Base-by-base conservation (phyloP, 106 monocot genomes). In the Narthecium ossifragum region DNA sequence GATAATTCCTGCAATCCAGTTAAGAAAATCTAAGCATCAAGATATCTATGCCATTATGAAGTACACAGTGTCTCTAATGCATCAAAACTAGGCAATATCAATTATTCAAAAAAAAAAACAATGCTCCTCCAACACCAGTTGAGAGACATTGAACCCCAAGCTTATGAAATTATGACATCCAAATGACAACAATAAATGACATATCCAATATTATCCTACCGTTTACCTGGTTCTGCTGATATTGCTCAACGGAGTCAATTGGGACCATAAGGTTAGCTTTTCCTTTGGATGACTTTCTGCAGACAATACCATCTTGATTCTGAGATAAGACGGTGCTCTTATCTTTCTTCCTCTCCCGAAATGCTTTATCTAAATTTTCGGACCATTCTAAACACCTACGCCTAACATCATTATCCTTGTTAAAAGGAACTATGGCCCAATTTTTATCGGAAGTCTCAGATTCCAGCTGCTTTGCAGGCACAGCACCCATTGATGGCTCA, bases 321-420 rank as follows among this genome's bases (percentile, higher is more conserved):
- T 26, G 18, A 38, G 34, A 63, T 32, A 37, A 40, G 29, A 24
- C 53, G 33, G 47, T 21, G 0, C 11, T 36, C 58, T 30, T 55
- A 26, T 56, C 62, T 67, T 70, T 72, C 29, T 62, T 59, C 30
- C 52, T 52, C 25, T 52, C 69, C 36, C 55, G 48, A 52, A 67
- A 49, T 52, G 51, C 71, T 62, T 66, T 75, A 60, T 85, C 72
- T 13, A 73, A 43, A 31, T 30, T 65, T 55, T 76, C 78, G 51
- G 78, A 41, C 78, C 77, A 85, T 63, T 70, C 54, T 31, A 85
- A 34, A 40, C 72, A 75, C 37, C 66, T 75, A 13, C 46, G 53
- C 61, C 26, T 69, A 23, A 43, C 70, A 55, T 57, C 69, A 31
- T 27, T 51, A 58, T 68, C 57, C 31, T 73, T 65, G 58, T 68